Percentiles rank a stretch among this genome's conserved stretches.
These are phyloP conservation scores for Melocanna baccifera DNA, from an alignment of 176 grass and related monocot genomes.

Conservation along the genomic window DNA sequence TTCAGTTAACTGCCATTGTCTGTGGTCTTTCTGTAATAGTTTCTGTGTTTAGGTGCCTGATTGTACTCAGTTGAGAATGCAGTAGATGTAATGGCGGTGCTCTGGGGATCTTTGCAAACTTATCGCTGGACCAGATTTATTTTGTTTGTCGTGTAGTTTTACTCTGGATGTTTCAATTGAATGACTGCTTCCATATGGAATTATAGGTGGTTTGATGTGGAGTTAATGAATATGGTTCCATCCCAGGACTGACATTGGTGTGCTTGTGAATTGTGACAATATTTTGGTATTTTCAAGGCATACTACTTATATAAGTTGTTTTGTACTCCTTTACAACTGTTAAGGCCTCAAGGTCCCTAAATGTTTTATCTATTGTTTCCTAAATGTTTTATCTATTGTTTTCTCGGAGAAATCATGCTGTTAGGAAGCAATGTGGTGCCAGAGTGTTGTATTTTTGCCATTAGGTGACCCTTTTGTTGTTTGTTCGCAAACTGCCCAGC, in stretches of 20 bases:
- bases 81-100: not conserved
- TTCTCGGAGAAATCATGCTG: not conserved
- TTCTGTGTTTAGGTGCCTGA: not conserved
- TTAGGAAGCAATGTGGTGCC: not conserved
- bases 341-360: not conserved
- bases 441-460: not conserved
- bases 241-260: not conserved
- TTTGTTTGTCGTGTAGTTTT: not conserved
- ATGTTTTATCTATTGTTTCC: not conserved
- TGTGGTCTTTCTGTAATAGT: not conserved
- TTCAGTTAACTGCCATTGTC: not conserved
- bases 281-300: not conserved
- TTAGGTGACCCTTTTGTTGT: not conserved
- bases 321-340: not conserved
- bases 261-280: not conserved
- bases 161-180: not conserved
- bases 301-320: not conserved
- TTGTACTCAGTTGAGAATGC: not conserved
- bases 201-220: not conserved
- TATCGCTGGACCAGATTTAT: not conserved
- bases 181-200: not conserved
- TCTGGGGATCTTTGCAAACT: not conserved
- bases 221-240: not conserved
- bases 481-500: not conserved
- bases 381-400: not conserved